Percentiles rank a stretch among this genome's conserved stretches.
Conservation (phyloP, 768 basidiomycete species). For the Auriculariales sp. region DNA sequence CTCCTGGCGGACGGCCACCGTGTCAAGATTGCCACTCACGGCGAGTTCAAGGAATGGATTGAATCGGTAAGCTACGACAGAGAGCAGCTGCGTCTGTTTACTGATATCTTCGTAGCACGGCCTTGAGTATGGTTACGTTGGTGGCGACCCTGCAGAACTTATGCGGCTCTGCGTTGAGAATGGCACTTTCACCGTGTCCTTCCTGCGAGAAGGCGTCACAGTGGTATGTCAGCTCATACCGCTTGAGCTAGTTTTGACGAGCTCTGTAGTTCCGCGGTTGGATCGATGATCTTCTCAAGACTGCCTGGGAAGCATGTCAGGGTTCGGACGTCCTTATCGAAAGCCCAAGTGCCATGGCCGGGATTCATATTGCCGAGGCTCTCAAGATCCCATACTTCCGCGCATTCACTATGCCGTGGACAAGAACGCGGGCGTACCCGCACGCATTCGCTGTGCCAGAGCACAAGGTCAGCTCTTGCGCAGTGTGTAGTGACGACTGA, state of each 20-base stretch:
- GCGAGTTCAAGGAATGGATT: constrained; percentile 90
- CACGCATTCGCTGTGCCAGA: constrained; percentile 98
- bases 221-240: constrained; percentile 38
- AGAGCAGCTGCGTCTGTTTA: background rate
- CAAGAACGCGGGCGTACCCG: constrained; percentile 88
- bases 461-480: constrained; percentile 97
- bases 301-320: constrained; percentile 94
- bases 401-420: constrained; percentile 98
- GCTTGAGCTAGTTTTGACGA: constrained; percentile 1
- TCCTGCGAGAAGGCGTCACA: constrained; percentile 76
- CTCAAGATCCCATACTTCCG: constrained; percentile 86
- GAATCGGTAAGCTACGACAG: constrained; percentile 53
- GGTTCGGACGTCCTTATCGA: constrained; percentile 87
- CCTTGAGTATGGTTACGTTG: constrained; percentile 90
- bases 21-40: constrained; percentile 86
- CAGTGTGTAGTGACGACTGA: no score
- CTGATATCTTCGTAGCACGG: constrained; percentile 45
- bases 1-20: constrained; percentile 80
- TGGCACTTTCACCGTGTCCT: constrained; percentile 91
- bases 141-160: constrained; percentile 93
- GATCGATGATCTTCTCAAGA: constrained; percentile 90
- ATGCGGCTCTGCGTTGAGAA: constrained; percentile 98
- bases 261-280: constrained; percentile 77
- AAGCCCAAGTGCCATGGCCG: constrained; percentile 94
- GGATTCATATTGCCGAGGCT: constrained; percentile 93